Base-by-base conservation (phyloP, 768 basidiomycete genomes). In the Multifurca ochricompacta region DNA sequence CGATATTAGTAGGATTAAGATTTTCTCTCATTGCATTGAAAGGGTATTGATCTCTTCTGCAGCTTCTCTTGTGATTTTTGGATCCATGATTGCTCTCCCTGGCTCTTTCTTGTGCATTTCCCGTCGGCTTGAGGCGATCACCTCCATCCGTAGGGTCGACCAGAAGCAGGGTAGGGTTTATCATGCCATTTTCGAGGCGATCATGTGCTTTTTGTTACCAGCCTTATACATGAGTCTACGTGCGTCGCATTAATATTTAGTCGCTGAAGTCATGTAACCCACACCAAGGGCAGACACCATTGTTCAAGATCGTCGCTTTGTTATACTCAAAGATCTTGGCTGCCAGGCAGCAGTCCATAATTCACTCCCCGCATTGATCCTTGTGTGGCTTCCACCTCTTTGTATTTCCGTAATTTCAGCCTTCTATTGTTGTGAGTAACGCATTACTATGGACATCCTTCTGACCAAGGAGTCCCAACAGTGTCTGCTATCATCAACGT, bases 1-100 rank as follows among this genome's bases (percentile, higher is more conserved):
- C 54, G 73, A 74, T 54, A 70, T 74, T 21, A 53, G 73, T 74
- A 53, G 60, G 73, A 4, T 19, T 45, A 53, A 61, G 73, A 4
- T 19, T 45, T 42, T 30, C 37, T 3, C 21, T 21, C 28, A 37
- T 31, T 4, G 10, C 3, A 11, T 42, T 16, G 11, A 51, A 23
- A 2, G 23, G 9, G n/a, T 35, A 31, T 51, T 53, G 21, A 61
- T 32, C 13, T 30, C 21, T 4, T 16, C 19, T 32, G 14, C 18
- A 61, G 60, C 48, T 13, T 60, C 60, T 28, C 42, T 51, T 19
- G 47, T 59, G 23, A 58, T 59, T 14, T 48, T 56, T n/a, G 60
- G 58, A 2, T 54, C 60, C 9, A 61, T 60, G 58, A 54, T 53
- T 16, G 60, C 60, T 14, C 28, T 61, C 23, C 60, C 60, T 27